Percentiles rank a stretch among this genome's conserved stretches.
Evolutionary conservation across 2,329 filamentous ascomycete species (phyloP).

Genomic region (Fusarium sp.): DNA sequence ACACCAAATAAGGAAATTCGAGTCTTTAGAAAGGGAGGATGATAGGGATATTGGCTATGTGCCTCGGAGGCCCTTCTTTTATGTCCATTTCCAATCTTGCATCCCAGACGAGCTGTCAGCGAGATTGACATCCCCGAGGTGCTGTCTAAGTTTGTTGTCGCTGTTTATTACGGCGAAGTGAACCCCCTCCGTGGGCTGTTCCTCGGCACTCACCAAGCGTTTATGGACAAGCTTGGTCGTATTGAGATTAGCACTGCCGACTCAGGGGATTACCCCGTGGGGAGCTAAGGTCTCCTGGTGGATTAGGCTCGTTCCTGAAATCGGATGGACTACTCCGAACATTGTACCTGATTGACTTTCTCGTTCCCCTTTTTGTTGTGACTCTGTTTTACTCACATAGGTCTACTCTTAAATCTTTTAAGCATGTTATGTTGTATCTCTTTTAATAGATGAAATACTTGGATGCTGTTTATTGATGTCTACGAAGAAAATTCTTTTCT

Average conservation of each 20-base stretch:
- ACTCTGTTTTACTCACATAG: background rate
- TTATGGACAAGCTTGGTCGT: background rate
- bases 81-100: background rate
- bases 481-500: background rate
- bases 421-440: background rate
- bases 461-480: rapidly evolving
- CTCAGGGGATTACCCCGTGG: background rate
- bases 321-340: background rate
- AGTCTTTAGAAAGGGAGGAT: too few relatives aligned
- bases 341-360: background rate
- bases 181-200: background rate
- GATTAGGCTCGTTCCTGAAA: background rate
- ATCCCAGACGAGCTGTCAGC: background rate
- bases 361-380: background rate
- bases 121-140: background rate
- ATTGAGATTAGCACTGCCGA: background rate
- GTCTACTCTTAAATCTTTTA: background rate
- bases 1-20: too few relatives aligned
- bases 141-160: background rate
- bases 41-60: too few relatives aligned
- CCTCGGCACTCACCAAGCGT: background rate
- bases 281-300: background rate
- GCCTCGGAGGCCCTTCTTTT: too few relatives aligned
- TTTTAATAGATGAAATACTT: background rate
- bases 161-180: background rate